Evolutionary conservation across 257 asterid species (phyloP).

Genomic region (Plectranthus barbatus): DNA sequence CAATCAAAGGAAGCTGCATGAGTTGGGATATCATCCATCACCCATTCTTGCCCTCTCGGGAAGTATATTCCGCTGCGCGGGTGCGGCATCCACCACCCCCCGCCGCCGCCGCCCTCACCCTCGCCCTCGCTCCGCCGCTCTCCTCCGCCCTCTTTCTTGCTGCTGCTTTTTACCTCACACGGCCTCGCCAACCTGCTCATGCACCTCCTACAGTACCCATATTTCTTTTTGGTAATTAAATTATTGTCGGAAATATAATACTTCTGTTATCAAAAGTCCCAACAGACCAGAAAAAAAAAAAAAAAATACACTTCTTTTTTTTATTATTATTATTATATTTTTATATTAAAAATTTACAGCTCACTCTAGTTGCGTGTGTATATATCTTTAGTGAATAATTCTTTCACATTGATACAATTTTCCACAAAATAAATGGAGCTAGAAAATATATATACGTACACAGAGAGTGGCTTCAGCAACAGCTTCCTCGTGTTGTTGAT

Average conservation of each 20-base stretch:
- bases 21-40: slow-evolving; percentile 33
- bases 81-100: slow-evolving; percentile 37
- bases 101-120: not conserved
- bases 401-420: too few species aligned
- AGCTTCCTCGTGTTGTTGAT: slow-evolving; percentile 4
- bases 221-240: too few species aligned
- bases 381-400: too few species aligned
- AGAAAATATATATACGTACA: not conserved
- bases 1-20: slow-evolving; percentile 31
- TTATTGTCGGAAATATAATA: too few species aligned
- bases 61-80: slow-evolving; percentile 44
- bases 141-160: not conserved
- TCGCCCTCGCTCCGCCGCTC: not conserved
- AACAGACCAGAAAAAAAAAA: too few species aligned
- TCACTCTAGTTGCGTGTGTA: too few species aligned
- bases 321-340: too few species aligned
- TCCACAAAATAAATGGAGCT: too few species aligned
- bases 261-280: too few species aligned
- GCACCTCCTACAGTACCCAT: too few species aligned
- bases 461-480: slow-evolving; percentile 15
- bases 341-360: too few species aligned
- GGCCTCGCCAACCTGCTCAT: slow-evolving; percentile 15
- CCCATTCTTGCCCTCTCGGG: slow-evolving; percentile 42
- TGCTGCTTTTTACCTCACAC: not conserved
- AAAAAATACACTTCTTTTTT: too few species aligned